These are phyloP conservation scores for Huntiella bhutanensis DNA, from an alignment of 2,329 filamentous ascomycete species.

Conservation along the genomic window DNA sequence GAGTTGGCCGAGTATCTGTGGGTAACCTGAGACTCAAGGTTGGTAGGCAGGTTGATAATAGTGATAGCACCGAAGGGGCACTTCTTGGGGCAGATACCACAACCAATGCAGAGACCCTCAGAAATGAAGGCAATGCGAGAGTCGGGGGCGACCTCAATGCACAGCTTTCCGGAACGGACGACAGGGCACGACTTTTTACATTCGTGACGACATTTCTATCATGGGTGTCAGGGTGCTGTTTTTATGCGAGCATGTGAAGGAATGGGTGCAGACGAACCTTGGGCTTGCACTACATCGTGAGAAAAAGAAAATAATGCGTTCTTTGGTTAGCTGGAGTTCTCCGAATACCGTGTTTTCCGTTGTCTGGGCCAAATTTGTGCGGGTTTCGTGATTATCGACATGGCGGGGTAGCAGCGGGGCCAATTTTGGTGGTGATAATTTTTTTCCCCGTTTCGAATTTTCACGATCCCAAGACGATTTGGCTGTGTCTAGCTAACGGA, in stretches of 20 bases:
- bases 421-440: constrained; percentile 10
- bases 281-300: constrained; percentile 52
- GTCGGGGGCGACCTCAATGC: constrained; percentile 76
- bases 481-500: constrained; percentile 6
- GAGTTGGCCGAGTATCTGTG: constrained; percentile 98
- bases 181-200: constrained; percentile 98
- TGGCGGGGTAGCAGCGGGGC: constrained; percentile 21
- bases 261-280: constrained; percentile 35
- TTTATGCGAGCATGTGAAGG: constrained; percentile 13
- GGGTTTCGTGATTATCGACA: not conserved
- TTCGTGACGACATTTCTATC: constrained; percentile 90
- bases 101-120: constrained; percentile 88
- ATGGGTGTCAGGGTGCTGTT: not conserved
- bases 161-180: constrained; percentile 90
- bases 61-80: constrained; percentile 97
- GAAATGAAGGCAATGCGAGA: constrained; percentile 97
- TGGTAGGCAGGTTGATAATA: constrained; percentile 99
- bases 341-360: not conserved
- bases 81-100: constrained; percentile 98
- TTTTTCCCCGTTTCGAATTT: not conserved
- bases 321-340: constrained; percentile 1
- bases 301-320: not conserved
- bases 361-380: not conserved
- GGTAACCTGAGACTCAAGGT: constrained; percentile 93
- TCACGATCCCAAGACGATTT: not conserved